Percentiles rank a stretch among this genome's conserved stretches.
Evolutionary conservation across 1,284 basidiomycete genomes (phyloP).

Genomic region (Coriolopsis trogii): DNA sequence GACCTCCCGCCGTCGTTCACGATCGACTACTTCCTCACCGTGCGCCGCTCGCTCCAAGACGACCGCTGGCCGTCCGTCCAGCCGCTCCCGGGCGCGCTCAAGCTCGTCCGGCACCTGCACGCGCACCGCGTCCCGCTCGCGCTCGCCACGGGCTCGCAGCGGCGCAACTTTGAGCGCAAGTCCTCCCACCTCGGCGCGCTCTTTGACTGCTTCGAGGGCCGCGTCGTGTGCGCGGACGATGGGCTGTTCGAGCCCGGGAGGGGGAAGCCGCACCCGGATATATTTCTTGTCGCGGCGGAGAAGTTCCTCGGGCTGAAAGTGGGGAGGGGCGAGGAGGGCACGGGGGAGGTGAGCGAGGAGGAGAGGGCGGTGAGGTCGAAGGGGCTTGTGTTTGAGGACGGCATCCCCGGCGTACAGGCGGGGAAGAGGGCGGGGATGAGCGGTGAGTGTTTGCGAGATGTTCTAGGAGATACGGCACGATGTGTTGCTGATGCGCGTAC

Average conservation of each 20-base stretch:
- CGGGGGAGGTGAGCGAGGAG: conserved; percentile 34
- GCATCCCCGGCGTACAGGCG: conserved; percentile 70
- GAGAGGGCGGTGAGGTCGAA: conserved; percentile 52
- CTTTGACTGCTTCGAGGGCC: conserved; percentile 60
- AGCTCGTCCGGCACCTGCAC: conserved; percentile 67
- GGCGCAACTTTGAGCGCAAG: conserved; percentile 68
- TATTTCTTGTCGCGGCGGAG: conserved; percentile 71
- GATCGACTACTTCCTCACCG: conserved; percentile 57
- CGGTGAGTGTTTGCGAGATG: conserved; percentile 47
- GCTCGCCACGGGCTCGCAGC: conserved; percentile 72
- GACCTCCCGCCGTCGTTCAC: conserved; percentile 56
- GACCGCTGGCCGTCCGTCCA: conserved; percentile 65
- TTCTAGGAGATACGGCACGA: neutral
- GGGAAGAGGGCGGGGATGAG: conserved; percentile 81
- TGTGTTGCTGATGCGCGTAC: neutral
- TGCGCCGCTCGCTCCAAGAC: conserved; percentile 62
- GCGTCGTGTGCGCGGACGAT: conserved; percentile 73
- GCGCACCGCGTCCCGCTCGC: conserved; percentile 70
- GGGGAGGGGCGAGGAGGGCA: conserved; percentile 46
- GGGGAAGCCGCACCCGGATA: conserved; percentile 76
- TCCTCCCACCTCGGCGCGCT: conserved; percentile 49
- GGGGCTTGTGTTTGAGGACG: conserved; percentile 80
- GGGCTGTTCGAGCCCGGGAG: conserved; percentile 37
- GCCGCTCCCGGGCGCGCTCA: conserved; percentile 68
- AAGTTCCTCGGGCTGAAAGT: conserved; percentile 56